Base-by-base conservation (phyloP, 257 asterid genomes). In the Nicotiana tomentosiformis region DNA sequence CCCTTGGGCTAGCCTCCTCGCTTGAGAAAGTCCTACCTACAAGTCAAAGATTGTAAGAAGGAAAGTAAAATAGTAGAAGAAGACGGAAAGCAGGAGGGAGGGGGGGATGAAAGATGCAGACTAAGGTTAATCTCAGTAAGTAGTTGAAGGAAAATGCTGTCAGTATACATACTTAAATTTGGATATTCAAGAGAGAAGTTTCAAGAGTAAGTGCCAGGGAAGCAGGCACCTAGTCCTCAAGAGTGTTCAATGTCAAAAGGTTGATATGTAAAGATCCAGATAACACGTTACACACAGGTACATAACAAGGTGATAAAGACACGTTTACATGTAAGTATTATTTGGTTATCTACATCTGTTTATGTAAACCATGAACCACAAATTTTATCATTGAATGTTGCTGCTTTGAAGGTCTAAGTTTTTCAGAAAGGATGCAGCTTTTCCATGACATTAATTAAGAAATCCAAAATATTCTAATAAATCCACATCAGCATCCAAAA, bases 1-100 rank as follows among this genome's bases (percentile, higher is more conserved):
- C 83, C 98, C 98, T 88, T 93, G 98, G 77, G 98, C 98, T 84
- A 93, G 86, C 84, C 98, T 89, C 78, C 97, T 93, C 79, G 98
- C 98, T 89, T 92, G 97, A 39, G 98, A 91, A 68, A 93, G 97
- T 82, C 98, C 98, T 82, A 93, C 97, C 97, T 93, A 87, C 66
- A 85, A 67, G 84, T 72, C 62, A 87, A 61, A 72, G 69, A 79
- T 80, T 58, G 30, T 18, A 7, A 66, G 80, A 67, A 81, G 84
- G 82, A 17, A 16, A 79, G 85, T 12, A 37, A 35, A 17, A 49
- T 7, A 46, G 69, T 49, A 37, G 16, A 46, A 78, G 51, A 49
- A 23, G 62, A 46, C 15, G 16, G 26, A 74, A 69, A 74, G 7
- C 14, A 20, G 23, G 4, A 3, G 37, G 20, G 16, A 4, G 18